These are phyloP conservation scores for Murraya paniculata DNA, from an alignment of 345 rosid species.

Conservation along the genomic window DNA sequence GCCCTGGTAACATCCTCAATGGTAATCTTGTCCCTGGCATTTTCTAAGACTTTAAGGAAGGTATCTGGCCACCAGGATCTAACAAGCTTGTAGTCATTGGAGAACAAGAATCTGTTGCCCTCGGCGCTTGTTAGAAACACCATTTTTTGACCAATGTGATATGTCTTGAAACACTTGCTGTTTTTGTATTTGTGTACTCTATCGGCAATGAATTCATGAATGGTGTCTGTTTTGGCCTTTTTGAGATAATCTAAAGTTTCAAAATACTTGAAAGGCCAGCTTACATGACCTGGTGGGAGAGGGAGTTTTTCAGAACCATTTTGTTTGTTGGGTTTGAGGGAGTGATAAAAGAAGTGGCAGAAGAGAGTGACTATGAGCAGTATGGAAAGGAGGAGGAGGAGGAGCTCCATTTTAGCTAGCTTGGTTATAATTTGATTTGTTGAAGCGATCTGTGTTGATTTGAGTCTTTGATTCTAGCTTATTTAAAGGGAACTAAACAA, in stretches of 20 bases:
- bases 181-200: background rate
- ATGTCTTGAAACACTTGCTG: background rate
- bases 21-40: background rate
- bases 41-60: background rate
- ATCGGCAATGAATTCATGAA: background rate
- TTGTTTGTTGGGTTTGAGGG: background rate
- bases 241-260: background rate
- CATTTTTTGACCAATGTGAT: background rate
- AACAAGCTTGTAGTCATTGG: slow-evolving; percentile 2
- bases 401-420: background rate
- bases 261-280: background rate
- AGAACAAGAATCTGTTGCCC: background rate
- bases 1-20: background rate
- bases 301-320: background rate
- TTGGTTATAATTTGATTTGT: too few relatives aligned
- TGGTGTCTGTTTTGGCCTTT: background rate
- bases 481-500: too few relatives aligned
- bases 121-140: background rate
- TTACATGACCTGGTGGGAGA: background rate
- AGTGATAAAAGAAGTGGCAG: background rate
- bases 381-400: background rate
- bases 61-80: background rate
- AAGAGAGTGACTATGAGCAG: background rate
- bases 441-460: background rate
- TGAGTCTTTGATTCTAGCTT: too few relatives aligned